Evolutionary conservation across 208 protist species (phyloP), one percentile per base, ranked within the genome.

Genomic region (Trypanosoma vivax): DNA sequence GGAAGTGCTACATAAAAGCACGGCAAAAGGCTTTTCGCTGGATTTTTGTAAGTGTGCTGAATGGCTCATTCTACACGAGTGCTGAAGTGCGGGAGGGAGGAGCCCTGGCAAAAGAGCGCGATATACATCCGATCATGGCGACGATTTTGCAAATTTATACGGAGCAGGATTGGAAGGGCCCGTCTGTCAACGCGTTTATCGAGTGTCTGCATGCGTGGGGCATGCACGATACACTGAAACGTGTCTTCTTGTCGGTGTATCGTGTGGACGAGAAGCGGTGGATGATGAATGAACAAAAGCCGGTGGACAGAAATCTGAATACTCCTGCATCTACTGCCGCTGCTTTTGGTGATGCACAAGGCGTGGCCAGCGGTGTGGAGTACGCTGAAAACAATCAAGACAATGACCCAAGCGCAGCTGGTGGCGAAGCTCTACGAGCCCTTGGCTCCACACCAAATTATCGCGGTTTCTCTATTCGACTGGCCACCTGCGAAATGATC

Each of bases 161-260:
- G 21, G 56, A 61, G 24, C 24, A 47, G 18, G 50, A 76, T 28
- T 71, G 67, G 80, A 68, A 57, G 25, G 16, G 45, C 3, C 52
- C 50, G 3, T 78, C 82, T 11, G 69, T 82, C 2, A 73, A 78
- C 31, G 28, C 72, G 10, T 84, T 73, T 49, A 5, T 90, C 27
- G 46, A 52, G 1, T 69, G 80, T 27, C 61, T 90, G 9, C 38
- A 73, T 28, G 63, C 77, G 31, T 90, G 82, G 82, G 39, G 70
- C 0, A 35, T 71, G 46, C 39, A 45, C 9, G 45, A 63, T 19
- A 58, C 80, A 21, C 21, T 90, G 40, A 61, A 56, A n/a, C 57
- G 69, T 18, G 70, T 85, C 9, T 77, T 86, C 27, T 42, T 37
- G 4, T 19, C 45, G 24, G 34, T 60, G 0, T 66, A 67, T 14